Percentiles rank a stretch among this genome's conserved stretches.
Evolutionary conservation across 2,329 filamentous ascomycete genomes (phyloP).

Genomic region (Plenodomus biglobosus): DNA sequence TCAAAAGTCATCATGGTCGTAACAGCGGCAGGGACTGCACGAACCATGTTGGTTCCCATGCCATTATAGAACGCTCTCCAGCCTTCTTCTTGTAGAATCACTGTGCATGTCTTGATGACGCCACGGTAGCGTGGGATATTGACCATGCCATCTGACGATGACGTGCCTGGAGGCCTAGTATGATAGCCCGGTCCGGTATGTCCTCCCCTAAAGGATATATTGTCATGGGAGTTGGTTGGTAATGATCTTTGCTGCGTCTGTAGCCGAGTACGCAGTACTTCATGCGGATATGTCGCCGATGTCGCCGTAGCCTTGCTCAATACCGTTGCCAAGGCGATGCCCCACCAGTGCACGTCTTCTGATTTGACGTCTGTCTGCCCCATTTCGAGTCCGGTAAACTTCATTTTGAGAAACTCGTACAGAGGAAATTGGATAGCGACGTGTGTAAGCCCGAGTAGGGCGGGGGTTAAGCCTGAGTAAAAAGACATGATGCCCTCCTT

Average conservation of each 20-base stretch:
- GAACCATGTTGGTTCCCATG: slow-evolving; percentile 96
- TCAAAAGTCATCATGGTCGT: slow-evolving; percentile 98
- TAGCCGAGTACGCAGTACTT: slow-evolving; percentile 88
- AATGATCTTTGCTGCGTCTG: slow-evolving; percentile 85
- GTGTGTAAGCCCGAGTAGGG: slow-evolving; percentile 86
- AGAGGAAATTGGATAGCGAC: slow-evolving; percentile 97
- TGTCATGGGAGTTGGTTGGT: slow-evolving; percentile 51
- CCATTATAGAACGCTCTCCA: slow-evolving; percentile 97
- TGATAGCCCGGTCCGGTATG: slow-evolving; percentile 43
- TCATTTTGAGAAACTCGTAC: slow-evolving; percentile 89
- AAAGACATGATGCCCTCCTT: slow-evolving; percentile 87
- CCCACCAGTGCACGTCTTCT: slow-evolving; percentile 72
- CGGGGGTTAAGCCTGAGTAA: slow-evolving; percentile 91
- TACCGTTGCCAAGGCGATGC: slow-evolving; percentile 85
- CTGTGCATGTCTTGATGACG: slow-evolving; percentile 76
- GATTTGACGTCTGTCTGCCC: slow-evolving; percentile 63
- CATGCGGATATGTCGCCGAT: slow-evolving; percentile 94
- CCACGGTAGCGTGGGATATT: slow-evolving; percentile 68
- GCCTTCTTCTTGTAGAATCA: slow-evolving; percentile 86
- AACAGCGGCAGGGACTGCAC: slow-evolving; percentile 90
- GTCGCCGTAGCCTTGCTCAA: slow-evolving; percentile 93
- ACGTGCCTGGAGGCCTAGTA: slow-evolving; percentile 48
- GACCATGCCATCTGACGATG: slow-evolving; percentile 60
- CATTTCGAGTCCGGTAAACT: slow-evolving; percentile 87
- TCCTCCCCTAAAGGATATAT: slow-evolving; percentile 51